Evolutionary conservation across 768 basidiomycete species (phyloP), one percentile per base, ranked within the genome.

Genomic region (Cyclocybe cylindracea): DNA sequence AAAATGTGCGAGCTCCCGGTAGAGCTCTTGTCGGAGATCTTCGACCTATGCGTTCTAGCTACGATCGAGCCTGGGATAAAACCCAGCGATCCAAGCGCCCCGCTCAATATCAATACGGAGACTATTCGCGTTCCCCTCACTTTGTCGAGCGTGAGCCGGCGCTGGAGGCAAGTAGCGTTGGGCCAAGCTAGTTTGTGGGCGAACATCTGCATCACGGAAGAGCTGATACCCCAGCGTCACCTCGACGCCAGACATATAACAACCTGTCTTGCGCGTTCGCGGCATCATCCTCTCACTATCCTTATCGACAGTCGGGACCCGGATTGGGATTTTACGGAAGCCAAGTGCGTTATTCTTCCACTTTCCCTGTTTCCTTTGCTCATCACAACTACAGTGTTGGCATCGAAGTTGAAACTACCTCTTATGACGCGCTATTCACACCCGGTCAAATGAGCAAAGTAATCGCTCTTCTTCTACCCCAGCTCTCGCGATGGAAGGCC

Each of bases 261-360:
- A 7, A 60, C 70, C 5, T 80, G 73, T 61, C 70, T 85, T 10
- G 55, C 66, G 13, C 73, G 78, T 16, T 84, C 85, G 3, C 66
- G 72, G 13, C 73, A 70, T 29, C 72, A 72, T 55, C 74, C 82
- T 0, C 61, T 85, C 16, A 78, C 83, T 51, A 78, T 86, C 48
- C 70, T 82, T 39, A 77, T 85, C 40, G 82, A 84, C 56, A 80
- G 75, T 18, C 74, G 83, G 46, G 83, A 85, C 65, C 74, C 74
- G 4, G 73, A 78, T 16, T 85, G 82, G 82, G 77, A 83, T 59
- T 83, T 80, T 55, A 65, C 70, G 9, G 82, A 84, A 56, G 65
- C 71, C 33, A 78, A 76, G 82, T 82, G 53, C 41, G 66, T 62
- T 31, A 35, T 34, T 46, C 43, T 34, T 7, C 32, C 50, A 45